A percentile compares a stretch with the other conserved stretches of the same genome.
Evolutionary conservation across 345 rosid genomes (phyloP).

Genomic region (Erysimum cheiranthoides): DNA sequence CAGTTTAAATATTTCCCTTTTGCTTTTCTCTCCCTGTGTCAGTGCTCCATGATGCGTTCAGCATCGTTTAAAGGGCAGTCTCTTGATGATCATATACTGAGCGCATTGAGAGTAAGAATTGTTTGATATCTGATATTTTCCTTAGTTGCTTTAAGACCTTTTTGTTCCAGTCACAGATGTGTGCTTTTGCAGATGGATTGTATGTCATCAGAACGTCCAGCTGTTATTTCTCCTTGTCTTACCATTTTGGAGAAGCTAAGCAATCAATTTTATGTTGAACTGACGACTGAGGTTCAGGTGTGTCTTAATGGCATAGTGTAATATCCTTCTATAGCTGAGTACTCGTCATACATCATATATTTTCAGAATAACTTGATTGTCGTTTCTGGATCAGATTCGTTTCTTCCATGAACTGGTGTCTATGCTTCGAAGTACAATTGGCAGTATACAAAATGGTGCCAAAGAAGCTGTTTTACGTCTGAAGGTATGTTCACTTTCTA

Average conservation of each 20-base stretch:
- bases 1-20: constrained; percentile 26
- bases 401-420: constrained; percentile 66
- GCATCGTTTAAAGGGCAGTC: constrained; percentile 44
- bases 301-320: constrained; percentile 31
- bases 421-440: constrained; percentile 59
- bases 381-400: constrained; percentile 60
- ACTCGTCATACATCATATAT: constrained; percentile 7
- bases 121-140: constrained; percentile 12
- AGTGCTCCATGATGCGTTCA: constrained; percentile 66
- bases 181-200: constrained; percentile 65
- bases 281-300: constrained; percentile 78
- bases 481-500: constrained; percentile 56
- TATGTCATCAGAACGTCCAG: constrained; percentile 57
- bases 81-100: constrained; percentile 60
- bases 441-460: constrained; percentile 68
- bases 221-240: constrained; percentile 63
- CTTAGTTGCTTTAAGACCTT: constrained; percentile 17
- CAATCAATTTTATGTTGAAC: constrained; percentile 52
- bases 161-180: constrained; percentile 32
- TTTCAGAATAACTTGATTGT: constrained; percentile 27
- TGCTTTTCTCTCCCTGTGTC: constrained; percentile 42
- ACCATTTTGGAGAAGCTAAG: constrained; percentile 69
- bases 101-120: constrained; percentile 69
- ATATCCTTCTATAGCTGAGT: constrained; percentile 7
- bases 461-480: constrained; percentile 76